phyloP scores from a whole-genome alignment of 2,329 filamentous ascomycete genomes.

The Calonectria pauciramosa region DNA sequence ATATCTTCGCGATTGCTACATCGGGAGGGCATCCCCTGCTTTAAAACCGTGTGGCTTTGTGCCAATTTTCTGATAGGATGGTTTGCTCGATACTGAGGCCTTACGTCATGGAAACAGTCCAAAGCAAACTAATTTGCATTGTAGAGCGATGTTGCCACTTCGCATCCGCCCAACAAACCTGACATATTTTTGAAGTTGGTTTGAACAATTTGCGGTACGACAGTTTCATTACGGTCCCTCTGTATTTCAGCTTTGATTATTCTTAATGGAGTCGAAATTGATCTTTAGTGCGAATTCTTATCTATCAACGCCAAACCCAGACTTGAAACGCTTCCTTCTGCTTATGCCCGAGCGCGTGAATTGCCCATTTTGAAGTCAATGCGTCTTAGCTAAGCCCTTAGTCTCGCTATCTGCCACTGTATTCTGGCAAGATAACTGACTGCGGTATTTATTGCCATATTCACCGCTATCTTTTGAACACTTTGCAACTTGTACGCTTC shows the following conservation, averaged over 20 bases:
- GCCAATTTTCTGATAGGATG: conserved; percentile 1
- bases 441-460: not conserved
- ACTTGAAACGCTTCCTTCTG: not conserved
- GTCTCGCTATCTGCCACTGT: not conserved
- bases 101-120: not conserved
- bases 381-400: not conserved
- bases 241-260: not conserved
- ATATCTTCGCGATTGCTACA: too few relatives aligned
- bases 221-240: not conserved
- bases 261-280: not conserved
- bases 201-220: not conserved
- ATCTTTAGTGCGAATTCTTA: not conserved
- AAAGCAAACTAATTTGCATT: not conserved
- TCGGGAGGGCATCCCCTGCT: not conserved
- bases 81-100: not conserved
- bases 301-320: not conserved
- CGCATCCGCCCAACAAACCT: not conserved
- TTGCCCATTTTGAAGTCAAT: not conserved
- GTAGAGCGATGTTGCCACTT: not conserved
- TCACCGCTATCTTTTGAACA: too few relatives aligned
- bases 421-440: not conserved
- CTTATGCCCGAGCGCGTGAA: not conserved
- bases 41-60: not conserved
- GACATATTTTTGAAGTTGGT: not conserved
- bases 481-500: not conserved